Evolutionary conservation across 139 green algal genomes (phyloP), one percentile per base, ranked within the genome.

Genomic region (Haematococcus lacustris): DNA sequence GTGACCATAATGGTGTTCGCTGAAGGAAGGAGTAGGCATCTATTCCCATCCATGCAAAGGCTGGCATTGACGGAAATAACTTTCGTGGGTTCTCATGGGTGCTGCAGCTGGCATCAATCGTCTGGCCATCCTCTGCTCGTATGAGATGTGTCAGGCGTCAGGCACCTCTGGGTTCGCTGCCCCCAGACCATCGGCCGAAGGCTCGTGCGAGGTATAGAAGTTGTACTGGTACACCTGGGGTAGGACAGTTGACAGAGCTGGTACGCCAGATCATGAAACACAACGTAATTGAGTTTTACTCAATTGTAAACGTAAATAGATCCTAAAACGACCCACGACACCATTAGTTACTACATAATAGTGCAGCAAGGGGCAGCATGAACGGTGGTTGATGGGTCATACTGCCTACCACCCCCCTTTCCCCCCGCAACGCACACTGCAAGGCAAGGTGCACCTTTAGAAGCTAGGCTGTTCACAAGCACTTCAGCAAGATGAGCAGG

Each of bases 171-270:
- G 74, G 60, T 84, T 84, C 17, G 25, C n/a, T 50, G 71, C 37
- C 5, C 69, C 51, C 51, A 85, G 60, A 1, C 33, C 59, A 26
- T 39, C 41, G 9, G 61, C 71, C 2, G 70, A 50, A 17, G 79
- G 78, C 38, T 76, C 40, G 75, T 84, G 90, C 69, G 87, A 88
- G 6, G 75, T 80, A 67, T 86, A 92, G 25, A 89, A 47, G 50
- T 73, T 79, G 74, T 92, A 92, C 63, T 92, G 87, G 77, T 90
- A 92, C 38, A 83, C 75, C 75, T 84, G 69, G 35, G 59, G 4
- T 30, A 5, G 50, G 32, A 68, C 62, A 3, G 34, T 60, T 40
- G 13, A 0, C 25, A 5, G 3, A 43, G 23, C 33, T 37, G 32
- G 34, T 39, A 28, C 23, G 39, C 34, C 33, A 33, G 33, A 57